These are phyloP conservation scores for Neurospora sp. DNA, from an alignment of 495 filamentous ascomycete species.

Conservation along the genomic window DNA sequence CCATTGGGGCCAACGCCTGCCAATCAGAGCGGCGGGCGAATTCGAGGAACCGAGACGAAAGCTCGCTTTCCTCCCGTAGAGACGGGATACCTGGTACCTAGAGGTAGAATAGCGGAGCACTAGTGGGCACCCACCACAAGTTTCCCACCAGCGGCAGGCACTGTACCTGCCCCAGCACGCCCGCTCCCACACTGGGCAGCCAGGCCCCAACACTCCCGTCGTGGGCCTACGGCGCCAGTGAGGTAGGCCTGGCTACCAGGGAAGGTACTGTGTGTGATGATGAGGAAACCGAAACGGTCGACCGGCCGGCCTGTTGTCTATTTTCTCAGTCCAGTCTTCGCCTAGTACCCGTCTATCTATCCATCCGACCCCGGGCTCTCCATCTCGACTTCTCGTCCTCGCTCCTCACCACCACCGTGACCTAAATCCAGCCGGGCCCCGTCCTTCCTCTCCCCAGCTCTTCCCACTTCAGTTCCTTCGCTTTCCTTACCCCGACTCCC, in stretches of 20 bases:
- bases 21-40: background rate
- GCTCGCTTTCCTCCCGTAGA: background rate
- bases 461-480: constrained; percentile 9
- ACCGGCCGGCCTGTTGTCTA: constrained; percentile 15
- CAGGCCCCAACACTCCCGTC: background rate
- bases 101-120: background rate
- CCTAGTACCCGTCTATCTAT: constrained; percentile 2
- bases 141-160: background rate
- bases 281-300: constrained; percentile 10
- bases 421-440: constrained; percentile 31
- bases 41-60: background rate
- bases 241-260: background rate
- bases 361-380: constrained; percentile 3
- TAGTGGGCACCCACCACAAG: background rate
- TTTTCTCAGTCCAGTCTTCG: constrained; percentile 5
- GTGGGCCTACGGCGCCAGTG: background rate
- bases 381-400: constrained; percentile 25
- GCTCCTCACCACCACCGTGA: constrained; percentile 31
- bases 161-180: constrained; percentile 5
- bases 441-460: constrained; percentile 24
- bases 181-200: background rate
- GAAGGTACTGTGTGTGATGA: background rate
- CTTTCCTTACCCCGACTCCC: constrained; percentile 22
- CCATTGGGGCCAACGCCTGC: background rate
- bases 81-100: background rate